Conservation (phyloP, 1,139 yeast species). For the Sugiyamaella sp. region DNA sequence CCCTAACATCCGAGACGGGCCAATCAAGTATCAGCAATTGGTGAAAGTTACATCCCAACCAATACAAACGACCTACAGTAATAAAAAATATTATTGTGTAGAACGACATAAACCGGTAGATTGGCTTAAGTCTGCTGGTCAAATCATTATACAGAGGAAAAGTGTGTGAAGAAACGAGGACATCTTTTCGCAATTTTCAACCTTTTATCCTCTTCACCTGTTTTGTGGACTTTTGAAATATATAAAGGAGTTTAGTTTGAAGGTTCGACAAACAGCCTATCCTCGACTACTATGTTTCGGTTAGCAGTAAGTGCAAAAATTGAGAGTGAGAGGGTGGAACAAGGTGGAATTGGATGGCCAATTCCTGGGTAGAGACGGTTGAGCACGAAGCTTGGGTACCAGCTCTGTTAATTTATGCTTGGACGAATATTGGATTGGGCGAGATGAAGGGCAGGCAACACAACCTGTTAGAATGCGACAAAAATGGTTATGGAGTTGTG, state of each 20-base stretch:
- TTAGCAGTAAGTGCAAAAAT: conserved; percentile 19
- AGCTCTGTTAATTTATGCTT: no score
- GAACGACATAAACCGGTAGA: conserved; percentile 9
- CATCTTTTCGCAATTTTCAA: conserved; percentile 3
- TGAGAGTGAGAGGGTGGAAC: background rate
- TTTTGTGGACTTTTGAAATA: conserved; percentile 3
- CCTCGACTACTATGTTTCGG: conserved; percentile 18
- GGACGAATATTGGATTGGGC: no score
- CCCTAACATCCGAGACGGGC: conserved; percentile 20
- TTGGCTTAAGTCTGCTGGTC: conserved; percentile 3
- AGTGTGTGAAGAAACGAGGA: conserved; percentile 10
- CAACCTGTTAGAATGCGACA: no score
- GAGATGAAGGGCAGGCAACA: no score
- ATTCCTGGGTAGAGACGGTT: background rate
- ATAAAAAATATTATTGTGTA: conserved; percentile 9
- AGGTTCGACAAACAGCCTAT: background rate
- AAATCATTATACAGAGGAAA: conserved; percentile 9
- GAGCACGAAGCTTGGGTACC: no score
- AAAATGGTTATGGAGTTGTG: no score
- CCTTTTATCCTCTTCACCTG: background rate
- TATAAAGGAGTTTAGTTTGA: conserved; percentile 6
- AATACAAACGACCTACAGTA: conserved; percentile 15
- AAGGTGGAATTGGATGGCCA: background rate
- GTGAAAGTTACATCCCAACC: conserved; percentile 18
- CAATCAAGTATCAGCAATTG: conserved; percentile 22